Evolutionary conservation across 306 rosid genomes (phyloP), one percentile per base, ranked within the genome.

Genomic region (Nissolia schottii): DNA sequence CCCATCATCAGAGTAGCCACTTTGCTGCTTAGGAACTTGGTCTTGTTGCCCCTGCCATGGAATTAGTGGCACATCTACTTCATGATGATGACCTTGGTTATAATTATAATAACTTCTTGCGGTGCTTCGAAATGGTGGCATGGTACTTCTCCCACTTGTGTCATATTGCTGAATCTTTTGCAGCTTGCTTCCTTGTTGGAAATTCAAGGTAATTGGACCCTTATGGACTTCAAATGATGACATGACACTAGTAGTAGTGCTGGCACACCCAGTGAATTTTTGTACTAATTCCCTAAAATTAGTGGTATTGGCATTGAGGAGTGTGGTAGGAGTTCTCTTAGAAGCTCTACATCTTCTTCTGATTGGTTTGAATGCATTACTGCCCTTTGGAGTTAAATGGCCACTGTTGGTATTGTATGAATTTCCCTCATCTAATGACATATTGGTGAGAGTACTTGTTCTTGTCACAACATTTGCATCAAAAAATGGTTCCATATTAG

Each of bases 231-330:
- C 66, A 31, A 82, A 56, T 7, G 79, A 62, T 56, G 64, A 49
- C 34, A 46, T 72, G 74, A 67, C 0, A 16, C 35, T 22, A 18
- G 73, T 71, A 16, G 34, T 22, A 18, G 73, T 71, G 56, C 60
- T 76, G 7, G 86, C 77, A 41, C 89, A 83, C 0, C 96, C 94
- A 0, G 96, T 90, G 67, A 90, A 86, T 59, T 90, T 83, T 43
- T 90, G 96, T 5, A 90, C 96, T 50, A 90, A 41, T 8, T 84
- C 84, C 70, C 90, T 80, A 18, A 90, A 90, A 64, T 90, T 88
- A 67, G 51, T 64, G 60, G 92, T 78, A 78, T 82, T 85, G 76
- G 96, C 94, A 28, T 85, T 88, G 43, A 90, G 90, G 15, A 86
- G 86, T 2, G 88, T 90, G n/a, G 77, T 81, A 5, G 92, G 94